These are phyloP conservation scores for Leccinum broughii DNA, from an alignment of 768 basidiomycete genomes.

Conservation along the genomic window DNA sequence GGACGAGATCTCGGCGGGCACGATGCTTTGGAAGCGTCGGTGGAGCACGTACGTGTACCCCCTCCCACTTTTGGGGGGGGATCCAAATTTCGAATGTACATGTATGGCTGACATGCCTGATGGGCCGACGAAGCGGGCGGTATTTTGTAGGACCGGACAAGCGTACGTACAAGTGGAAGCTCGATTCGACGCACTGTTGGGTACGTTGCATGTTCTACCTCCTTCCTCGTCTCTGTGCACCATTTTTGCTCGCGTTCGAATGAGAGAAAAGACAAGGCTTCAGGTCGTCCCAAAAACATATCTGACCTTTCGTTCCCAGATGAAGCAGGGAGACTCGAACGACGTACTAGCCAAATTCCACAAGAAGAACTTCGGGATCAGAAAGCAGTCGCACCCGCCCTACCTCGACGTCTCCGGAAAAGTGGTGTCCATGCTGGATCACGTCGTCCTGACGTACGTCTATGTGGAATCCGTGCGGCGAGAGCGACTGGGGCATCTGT, in stretches of 20 bases:
- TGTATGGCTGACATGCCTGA: background rate
- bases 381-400: slow-evolving; percentile 23
- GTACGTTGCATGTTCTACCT: slow-evolving; percentile 15
- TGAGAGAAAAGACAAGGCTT: background rate
- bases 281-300: background rate
- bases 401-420: slow-evolving; percentile 28
- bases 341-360: slow-evolving; percentile 23
- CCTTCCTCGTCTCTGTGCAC: background rate
- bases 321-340: slow-evolving; percentile 20
- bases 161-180: slow-evolving; percentile 36
- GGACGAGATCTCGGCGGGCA: slow-evolving; percentile 24
- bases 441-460: slow-evolving; percentile 29
- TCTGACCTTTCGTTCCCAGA: slow-evolving; percentile 13
- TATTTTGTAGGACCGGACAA: slow-evolving; percentile 36
- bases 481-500: slow-evolving; percentile 20
- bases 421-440: slow-evolving; percentile 26
- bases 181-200: slow-evolving; percentile 30
- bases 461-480: slow-evolving; percentile 29
- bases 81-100: background rate
- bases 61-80: background rate
- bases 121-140: slow-evolving; percentile 26
- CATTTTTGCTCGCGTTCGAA: background rate
- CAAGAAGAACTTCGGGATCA: slow-evolving; percentile 25
- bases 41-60: slow-evolving; percentile 25
- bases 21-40: slow-evolving; percentile 23